phyloP scores from a whole-genome alignment of 2,329 filamentous ascomycete species.

The Fusarium penzigii region DNA sequence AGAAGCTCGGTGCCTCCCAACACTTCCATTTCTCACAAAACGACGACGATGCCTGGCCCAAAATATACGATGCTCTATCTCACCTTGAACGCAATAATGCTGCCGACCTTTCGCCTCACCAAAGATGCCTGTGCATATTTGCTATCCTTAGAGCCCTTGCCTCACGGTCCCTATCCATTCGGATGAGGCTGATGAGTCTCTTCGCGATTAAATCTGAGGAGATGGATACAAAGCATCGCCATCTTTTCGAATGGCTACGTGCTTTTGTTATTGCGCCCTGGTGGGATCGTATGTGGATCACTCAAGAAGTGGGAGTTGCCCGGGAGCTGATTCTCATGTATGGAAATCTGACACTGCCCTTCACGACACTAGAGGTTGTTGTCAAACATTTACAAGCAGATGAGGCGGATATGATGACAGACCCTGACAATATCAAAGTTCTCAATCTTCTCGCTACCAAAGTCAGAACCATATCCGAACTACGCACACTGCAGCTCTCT shows the following conservation, averaged over 20 bases:
- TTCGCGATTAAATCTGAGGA: neutral
- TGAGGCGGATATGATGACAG: neutral
- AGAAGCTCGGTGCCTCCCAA: slow-evolving; percentile 4
- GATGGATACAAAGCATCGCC: slow-evolving; percentile 12
- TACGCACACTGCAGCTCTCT: slow-evolving; percentile 11
- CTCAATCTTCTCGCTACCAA: slow-evolving; percentile 12
- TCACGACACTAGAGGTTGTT: slow-evolving; percentile 3
- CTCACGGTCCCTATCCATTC: neutral
- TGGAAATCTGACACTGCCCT: slow-evolving; percentile 14
- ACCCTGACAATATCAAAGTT: slow-evolving; percentile 14
- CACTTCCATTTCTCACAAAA: slow-evolving; percentile 9
- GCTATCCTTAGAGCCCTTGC: slow-evolving; percentile 12
- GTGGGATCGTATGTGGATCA: slow-evolving; percentile 27
- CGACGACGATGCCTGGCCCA: slow-evolving; percentile 3
- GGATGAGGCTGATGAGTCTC: slow-evolving; percentile 5
- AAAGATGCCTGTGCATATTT: slow-evolving; percentile 14
- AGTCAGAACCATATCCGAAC: slow-evolving; percentile 10
- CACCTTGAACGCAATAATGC: slow-evolving; percentile 3
- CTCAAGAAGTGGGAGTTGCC: slow-evolving; percentile 20
- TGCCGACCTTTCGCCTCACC: slow-evolving; percentile 2
- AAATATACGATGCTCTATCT: slow-evolving; percentile 3
- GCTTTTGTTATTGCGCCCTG: slow-evolving; percentile 18
- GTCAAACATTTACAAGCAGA: neutral
- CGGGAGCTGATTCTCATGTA: slow-evolving; percentile 15
- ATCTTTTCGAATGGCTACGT: slow-evolving; percentile 22